Evolutionary conservation across 106 monocot species (phyloP), one percentile per base, ranked within the genome.

Genomic region (Allium sativum): DNA sequence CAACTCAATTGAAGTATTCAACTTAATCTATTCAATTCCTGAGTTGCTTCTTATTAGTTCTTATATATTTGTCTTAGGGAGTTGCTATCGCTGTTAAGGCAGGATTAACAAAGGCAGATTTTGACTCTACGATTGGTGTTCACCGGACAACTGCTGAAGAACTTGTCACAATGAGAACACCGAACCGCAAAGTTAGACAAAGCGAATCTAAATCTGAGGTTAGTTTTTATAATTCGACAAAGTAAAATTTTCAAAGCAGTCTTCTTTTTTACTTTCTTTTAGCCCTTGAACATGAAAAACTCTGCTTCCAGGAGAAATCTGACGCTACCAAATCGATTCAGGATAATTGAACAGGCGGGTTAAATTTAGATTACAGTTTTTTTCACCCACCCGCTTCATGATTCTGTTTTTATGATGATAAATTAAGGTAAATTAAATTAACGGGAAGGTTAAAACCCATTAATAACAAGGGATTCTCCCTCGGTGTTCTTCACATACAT

Each of bases 71-170:
- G 40, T 68, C 69, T 22, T 62, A 96, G 96, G 96, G 87, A 3
- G 69, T 96, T 73, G 96, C 91, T 15, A 88, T 96, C 71, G 84
- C 96, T 56, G 96, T 96, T 52, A 96, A 85, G 65, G 87, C 84
- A 52, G 96, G 91, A 20, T 70, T 96, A 48, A 80, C 69, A 21
- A 96, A 96, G 68, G 73, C 74, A 63, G 84, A 87, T 68, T 96
- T 96, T 74, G 96, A 96, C 76, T 63, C 84, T 40, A 91, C 96
- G 0, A 47, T 96, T 73, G 96, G 96, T 41, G 68, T 96, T 61
- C 96, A 96, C 67, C 96, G 91, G 42, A 88, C 84, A 53, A 68
- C 96, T 45, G 82, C 96, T 15, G 96, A 96, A 71, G 96, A 96
- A 70, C 60, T 96, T 58, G 96, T 96, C 56, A 96, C 96, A 53